A percentile compares a stretch with the other conserved stretches of the same genome.
phyloP scores from a whole-genome alignment of 768 basidiomycete genomes.

The Leccinum uliginosum region DNA sequence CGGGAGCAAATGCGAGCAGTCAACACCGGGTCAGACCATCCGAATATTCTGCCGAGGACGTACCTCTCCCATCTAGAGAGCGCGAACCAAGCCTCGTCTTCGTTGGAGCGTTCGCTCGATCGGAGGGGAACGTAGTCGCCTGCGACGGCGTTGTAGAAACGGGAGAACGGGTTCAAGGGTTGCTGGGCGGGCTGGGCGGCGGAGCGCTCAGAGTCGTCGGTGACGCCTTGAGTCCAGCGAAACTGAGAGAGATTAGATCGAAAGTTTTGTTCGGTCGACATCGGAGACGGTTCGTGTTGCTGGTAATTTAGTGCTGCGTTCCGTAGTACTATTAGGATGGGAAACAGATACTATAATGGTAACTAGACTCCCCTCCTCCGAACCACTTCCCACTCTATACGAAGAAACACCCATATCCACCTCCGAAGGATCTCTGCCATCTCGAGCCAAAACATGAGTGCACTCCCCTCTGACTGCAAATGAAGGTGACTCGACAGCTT shows the following conservation, averaged over 20 bases:
- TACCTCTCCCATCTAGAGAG: constrained; percentile 92
- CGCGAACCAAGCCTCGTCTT: constrained; percentile 95
- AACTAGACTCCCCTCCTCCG: constrained; percentile 36
- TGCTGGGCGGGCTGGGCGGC: constrained; percentile 29
- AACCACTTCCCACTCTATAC: constrained; percentile 94
- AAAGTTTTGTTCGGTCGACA: constrained; percentile 59
- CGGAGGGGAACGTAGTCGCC: constrained; percentile 87
- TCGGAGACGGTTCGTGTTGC: neutral
- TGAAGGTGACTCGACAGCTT: constrained; percentile 87
- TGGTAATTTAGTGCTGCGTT: neutral
- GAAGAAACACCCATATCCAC: constrained; percentile 98
- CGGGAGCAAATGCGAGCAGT: neutral
- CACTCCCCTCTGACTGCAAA: constrained; percentile 69
- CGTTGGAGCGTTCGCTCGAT: constrained; percentile 76
- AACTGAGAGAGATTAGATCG: constrained; percentile 77
- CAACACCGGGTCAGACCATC: neutral
- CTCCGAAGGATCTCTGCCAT: constrained; percentile 82
- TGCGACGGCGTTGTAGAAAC: constrained; percentile 83
- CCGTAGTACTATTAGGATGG: neutral
- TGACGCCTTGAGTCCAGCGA: constrained; percentile 74
- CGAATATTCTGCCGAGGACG: neutral
- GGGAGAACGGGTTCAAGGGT: constrained; percentile 64
- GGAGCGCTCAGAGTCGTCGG: constrained; percentile 59
- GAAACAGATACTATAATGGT: neutral
- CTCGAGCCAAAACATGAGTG: constrained; percentile 86